A percentile compares a stretch with the other conserved stretches of the same genome.
phyloP scores from a whole-genome alignment of 305 asterid species.

The Lippia alba region DNA sequence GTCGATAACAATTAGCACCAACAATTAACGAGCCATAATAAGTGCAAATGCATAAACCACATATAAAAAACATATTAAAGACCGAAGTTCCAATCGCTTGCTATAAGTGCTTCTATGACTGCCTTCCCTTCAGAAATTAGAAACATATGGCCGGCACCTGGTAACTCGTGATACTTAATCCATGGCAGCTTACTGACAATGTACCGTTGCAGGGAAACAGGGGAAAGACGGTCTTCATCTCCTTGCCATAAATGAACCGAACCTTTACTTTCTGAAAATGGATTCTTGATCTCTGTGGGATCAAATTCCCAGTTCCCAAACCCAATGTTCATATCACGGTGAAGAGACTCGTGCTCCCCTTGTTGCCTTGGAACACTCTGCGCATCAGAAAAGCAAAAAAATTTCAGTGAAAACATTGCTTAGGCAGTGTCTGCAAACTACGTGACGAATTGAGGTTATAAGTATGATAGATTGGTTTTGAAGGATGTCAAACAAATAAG shows the following conservation, averaged over 20 bases:
- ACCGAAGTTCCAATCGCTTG: conserved; percentile 27
- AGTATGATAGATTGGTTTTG: conserved; percentile 4
- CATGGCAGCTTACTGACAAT: conserved; percentile 70
- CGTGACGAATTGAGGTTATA: background rate
- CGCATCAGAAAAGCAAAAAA: background rate
- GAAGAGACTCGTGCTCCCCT: conserved; percentile 37
- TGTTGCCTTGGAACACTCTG: conserved; percentile 71
- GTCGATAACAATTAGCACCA: conserved; percentile 16
- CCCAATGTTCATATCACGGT: conserved; percentile 66
- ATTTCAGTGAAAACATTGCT: too few relatives aligned
- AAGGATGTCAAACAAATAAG: too few relatives aligned
- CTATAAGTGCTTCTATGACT: conserved; percentile 59
- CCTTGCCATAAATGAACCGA: conserved; percentile 88
- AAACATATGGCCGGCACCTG: conserved; percentile 81
- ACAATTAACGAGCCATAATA: background rate
- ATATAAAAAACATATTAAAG: conserved; percentile 24
- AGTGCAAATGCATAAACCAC: conserved; percentile 19
- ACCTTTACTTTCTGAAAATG: conserved; percentile 57
- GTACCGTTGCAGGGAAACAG: conserved; percentile 69
- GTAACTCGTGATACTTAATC: conserved; percentile 78
- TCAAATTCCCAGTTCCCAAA: conserved; percentile 85
- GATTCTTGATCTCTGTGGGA: conserved; percentile 72
- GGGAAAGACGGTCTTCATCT: conserved; percentile 74
- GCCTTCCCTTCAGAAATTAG: conserved; percentile 58
- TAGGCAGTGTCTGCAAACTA: too few relatives aligned